A percentile compares a stretch with the other conserved stretches of the same genome.
phyloP scores from a whole-genome alignment of 2,329 filamentous ascomycete species.

The Alternaria triticimaculans region DNA sequence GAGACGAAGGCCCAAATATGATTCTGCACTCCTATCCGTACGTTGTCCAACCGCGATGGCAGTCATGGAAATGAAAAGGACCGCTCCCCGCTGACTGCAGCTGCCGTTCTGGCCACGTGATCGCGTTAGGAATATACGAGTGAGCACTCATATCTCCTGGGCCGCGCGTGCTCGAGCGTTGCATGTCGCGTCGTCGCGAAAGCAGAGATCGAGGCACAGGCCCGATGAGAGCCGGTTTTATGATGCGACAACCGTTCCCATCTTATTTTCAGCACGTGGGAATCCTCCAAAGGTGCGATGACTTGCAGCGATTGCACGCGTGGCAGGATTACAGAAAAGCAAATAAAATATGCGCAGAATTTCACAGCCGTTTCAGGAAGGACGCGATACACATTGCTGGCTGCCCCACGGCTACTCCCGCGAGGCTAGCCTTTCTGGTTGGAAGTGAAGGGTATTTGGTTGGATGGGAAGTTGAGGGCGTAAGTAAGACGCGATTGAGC shows the following conservation, averaged over 20 bases:
- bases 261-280: not conserved
- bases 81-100: not conserved
- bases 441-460: not conserved
- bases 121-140: not conserved
- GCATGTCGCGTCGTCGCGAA: not conserved
- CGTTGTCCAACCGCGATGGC: not conserved
- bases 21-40: not conserved
- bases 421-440: constrained; percentile 20
- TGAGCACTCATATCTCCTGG: not conserved
- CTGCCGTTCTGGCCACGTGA: not conserved
- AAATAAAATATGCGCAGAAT: not conserved
- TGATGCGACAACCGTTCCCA: not conserved
- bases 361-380: constrained; percentile 9
- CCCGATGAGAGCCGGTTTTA: not conserved
- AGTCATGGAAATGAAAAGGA: not conserved
- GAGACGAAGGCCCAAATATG: not conserved
- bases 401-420: constrained; percentile 33
- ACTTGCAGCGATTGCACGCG: not conserved
- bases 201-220: not conserved
- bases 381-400: constrained; percentile 11
- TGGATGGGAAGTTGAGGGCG: not conserved
- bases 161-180: not conserved
- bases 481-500: not conserved
- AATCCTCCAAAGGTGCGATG: not conserved
- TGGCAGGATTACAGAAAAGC: not conserved